Conservation (phyloP, 73 alveolate species). For the Paramecium octaurelia region DNA sequence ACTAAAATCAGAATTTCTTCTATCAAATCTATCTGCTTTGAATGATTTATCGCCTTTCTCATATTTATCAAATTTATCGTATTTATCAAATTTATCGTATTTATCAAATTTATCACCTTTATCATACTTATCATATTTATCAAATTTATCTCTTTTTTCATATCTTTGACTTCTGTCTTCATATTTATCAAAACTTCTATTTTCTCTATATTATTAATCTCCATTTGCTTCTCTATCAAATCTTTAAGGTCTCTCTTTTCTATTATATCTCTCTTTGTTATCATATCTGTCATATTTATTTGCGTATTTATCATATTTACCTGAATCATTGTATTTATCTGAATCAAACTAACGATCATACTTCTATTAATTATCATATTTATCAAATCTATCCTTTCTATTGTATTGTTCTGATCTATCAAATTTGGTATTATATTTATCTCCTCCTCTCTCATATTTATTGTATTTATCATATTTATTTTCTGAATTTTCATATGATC, state of each 20-base stretch:
- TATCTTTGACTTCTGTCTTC: not conserved
- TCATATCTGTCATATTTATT: not conserved
- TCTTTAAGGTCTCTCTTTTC: not conserved
- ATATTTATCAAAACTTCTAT: not conserved
- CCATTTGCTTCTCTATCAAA: not conserved
- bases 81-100: not conserved
- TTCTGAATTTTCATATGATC: not conserved
- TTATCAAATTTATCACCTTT: not conserved
- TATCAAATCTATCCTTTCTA: not conserved
- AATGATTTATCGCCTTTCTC: not conserved
- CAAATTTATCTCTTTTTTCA: not conserved
- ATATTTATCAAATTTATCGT: not conserved
- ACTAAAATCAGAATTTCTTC: not conserved
- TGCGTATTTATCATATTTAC: not conserved
- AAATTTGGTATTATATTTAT: not conserved
- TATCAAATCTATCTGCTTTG: not conserved
- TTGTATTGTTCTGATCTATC: not conserved
- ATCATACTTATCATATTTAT: not conserved
- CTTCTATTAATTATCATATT: not conserved
- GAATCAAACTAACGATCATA: not conserved
- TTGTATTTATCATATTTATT: not conserved
- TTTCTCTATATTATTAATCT: not conserved
- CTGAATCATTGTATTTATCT: not conserved
- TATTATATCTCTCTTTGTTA: not conserved
- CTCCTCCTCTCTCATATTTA: not conserved